Percentiles rank a stretch among this genome's conserved stretches.
phyloP scores from a whole-genome alignment of 495 filamentous ascomycete species.

The Cercophora sp. region DNA sequence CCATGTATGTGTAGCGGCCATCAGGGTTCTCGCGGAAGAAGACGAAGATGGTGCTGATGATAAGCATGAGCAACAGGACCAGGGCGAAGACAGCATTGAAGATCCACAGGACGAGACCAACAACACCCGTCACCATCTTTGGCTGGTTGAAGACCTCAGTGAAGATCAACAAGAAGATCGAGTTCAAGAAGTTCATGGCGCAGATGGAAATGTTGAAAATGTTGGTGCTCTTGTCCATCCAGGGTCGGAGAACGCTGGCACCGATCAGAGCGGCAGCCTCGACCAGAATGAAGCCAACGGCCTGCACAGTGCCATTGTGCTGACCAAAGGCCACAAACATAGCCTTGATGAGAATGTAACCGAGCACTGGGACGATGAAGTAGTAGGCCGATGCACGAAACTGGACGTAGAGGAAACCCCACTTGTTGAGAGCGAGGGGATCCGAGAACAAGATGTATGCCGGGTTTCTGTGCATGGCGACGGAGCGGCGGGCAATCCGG shows the following conservation, averaged over 20 bases:
- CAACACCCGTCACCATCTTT: slow-evolving; percentile 80
- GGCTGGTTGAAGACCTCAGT: slow-evolving; percentile 82
- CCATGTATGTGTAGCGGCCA: slow-evolving; percentile 93
- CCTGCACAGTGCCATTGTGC: slow-evolving; percentile 67
- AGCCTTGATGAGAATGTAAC: slow-evolving; percentile 78
- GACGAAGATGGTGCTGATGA: slow-evolving; percentile 77
- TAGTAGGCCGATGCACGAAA: slow-evolving; percentile 97
- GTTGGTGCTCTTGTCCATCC: slow-evolving; percentile 99
- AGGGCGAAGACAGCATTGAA: slow-evolving; percentile 84
- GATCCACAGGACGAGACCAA: slow-evolving; percentile 92
- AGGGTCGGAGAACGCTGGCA: slow-evolving; percentile 78
- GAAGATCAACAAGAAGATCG: slow-evolving; percentile 80
- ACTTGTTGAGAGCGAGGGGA: slow-evolving; percentile 87
- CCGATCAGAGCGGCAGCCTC: slow-evolving; percentile 77
- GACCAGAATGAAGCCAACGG: slow-evolving; percentile 78
- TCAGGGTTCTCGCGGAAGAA: slow-evolving; percentile 94
- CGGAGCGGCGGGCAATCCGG: slow-evolving; percentile 79
- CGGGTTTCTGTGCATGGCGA: slow-evolving; percentile 90
- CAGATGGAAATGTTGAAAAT: slow-evolving; percentile 93
- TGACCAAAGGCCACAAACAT: slow-evolving; percentile 91
- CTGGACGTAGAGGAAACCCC: slow-evolving; percentile 97
- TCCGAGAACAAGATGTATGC: slow-evolving; percentile 98
- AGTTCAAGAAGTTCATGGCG: slow-evolving; percentile 85
- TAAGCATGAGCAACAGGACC: slow-evolving; percentile 80
- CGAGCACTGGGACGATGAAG: slow-evolving; percentile 80